These are phyloP conservation scores for Boletus coccyginus DNA, from an alignment of 768 basidiomycete species.

Conservation along the genomic window DNA sequence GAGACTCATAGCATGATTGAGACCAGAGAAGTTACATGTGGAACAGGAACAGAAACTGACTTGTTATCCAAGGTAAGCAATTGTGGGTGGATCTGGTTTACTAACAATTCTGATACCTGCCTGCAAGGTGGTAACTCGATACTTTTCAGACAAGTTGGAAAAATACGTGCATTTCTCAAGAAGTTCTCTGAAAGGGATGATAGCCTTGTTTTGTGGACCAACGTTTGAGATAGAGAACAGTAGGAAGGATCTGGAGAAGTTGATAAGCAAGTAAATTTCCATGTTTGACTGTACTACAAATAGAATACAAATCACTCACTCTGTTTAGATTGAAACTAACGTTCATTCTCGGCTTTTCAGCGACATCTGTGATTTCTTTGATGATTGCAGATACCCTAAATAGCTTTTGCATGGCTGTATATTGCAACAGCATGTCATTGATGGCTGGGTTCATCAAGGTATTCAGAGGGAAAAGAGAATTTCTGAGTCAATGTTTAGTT, in stretches of 20 bases:
- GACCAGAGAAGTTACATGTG: background rate
- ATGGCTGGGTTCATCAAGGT: background rate
- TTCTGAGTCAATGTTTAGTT: background rate
- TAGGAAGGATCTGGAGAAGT: background rate
- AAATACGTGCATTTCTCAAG: background rate
- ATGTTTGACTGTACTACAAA: no score
- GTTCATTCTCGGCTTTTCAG: background rate
- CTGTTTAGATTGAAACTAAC: background rate
- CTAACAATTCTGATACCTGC: no score
- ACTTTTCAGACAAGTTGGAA: background rate
- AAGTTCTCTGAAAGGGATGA: background rate
- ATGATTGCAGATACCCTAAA: background rate
- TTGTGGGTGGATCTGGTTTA: background rate
- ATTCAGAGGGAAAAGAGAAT: background rate
- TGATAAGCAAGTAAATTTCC: background rate
- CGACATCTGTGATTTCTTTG: background rate
- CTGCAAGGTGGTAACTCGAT: background rate
- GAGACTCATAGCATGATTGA: background rate
- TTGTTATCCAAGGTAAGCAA: background rate
- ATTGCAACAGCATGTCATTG: background rate
- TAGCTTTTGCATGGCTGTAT: background rate
- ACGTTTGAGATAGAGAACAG: background rate
- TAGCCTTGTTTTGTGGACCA: background rate
- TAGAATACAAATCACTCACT: no score
- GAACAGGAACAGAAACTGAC: background rate